A percentile compares a stretch with the other conserved stretches of the same genome.
Evolutionary conservation across 2,329 filamentous ascomycete genomes (phyloP).

Genomic region (Endocalyx cinctus): DNA sequence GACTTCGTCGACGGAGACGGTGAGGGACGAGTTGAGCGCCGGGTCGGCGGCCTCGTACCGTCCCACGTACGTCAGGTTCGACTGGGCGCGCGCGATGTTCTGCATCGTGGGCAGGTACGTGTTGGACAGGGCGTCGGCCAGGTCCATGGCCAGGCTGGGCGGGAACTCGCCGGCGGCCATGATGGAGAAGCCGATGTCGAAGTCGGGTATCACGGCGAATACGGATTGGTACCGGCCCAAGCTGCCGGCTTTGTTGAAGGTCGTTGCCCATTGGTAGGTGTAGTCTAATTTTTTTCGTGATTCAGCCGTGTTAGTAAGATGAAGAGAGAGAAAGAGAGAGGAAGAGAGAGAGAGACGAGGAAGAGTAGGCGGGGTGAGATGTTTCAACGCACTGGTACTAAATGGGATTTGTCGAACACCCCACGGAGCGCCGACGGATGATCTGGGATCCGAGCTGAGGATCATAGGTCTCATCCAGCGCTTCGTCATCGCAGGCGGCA

Average conservation of each 20-base stretch:
- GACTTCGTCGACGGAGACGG: conserved; percentile 19
- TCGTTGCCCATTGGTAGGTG: conserved; percentile 23
- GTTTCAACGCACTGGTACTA: conserved; percentile 17
- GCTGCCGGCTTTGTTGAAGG: conserved; percentile 30
- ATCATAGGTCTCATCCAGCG: conserved; percentile 29
- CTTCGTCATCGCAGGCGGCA: conserved; percentile 25
- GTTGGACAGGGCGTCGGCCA: conserved; percentile 26
- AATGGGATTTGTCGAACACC: conserved; percentile 24
- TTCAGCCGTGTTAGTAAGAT: not conserved
- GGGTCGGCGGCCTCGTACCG: conserved; percentile 14
- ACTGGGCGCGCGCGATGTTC: conserved; percentile 21
- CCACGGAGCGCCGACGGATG: conserved; percentile 28
- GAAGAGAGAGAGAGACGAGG: not conserved
- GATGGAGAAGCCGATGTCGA: conserved; percentile 29
- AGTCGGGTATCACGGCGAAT: conserved; percentile 29
- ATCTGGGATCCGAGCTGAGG: conserved; percentile 25
- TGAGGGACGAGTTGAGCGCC: conserved; percentile 25
- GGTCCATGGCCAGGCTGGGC: conserved; percentile 18
- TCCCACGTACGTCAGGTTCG: conserved; percentile 22
- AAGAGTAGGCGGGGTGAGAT: not conserved
- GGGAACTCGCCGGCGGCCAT: conserved; percentile 25
- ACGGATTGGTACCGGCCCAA: conserved; percentile 27
- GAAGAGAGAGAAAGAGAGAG: too few species aligned
- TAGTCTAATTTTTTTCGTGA: conserved; percentile 9
- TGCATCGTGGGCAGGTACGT: conserved; percentile 26